Base-by-base conservation (phyloP, 2,329 filamentous ascomycete species). In the Fusarium temperatum region DNA sequence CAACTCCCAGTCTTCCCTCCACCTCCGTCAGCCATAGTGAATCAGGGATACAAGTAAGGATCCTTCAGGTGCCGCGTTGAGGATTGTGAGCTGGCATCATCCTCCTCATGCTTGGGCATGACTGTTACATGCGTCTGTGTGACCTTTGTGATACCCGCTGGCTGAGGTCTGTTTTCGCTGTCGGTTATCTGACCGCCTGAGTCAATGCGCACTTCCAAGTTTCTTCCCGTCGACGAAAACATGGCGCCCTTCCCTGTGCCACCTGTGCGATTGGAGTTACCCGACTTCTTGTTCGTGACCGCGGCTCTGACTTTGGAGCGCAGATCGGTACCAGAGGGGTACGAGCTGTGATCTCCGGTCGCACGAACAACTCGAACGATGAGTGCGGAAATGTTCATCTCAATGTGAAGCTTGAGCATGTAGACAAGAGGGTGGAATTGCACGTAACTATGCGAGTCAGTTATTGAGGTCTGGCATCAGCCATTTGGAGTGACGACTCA, bases 381-480 rank as follows among this genome's bases (percentile, higher is more conserved):
- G 1, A 78, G 66, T 5, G 61, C 50, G 3, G 76, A 76, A 8
- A 78, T 78, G 32, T 77, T 77, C 73, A 78, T 75, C 60, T 77
- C 75, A 8, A 77, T 77, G 15, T 78, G 70, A 1, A 78, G 60
- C 62, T 78, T 78, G 44, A 78, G 61, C 62, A 78, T 73, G 62
- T 78, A 78, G n/a, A 75, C 73, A 11, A 78, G 56, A 0, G 76
- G 76, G 15, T 78, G 76, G 30, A 78, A 78, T 45, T 77, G 75
- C 30, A 78, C 63, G 32, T 78, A 78, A 22, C 75, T 77, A 24
- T 8, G 32, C 18, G 17, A 17, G 39, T 54, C 20, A 54, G 66
- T 24, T 0, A 38, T 8, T 17, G 7, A 22, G 8, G 28, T 15
- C 22, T 5, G 6, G 30, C 30, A 53, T 8, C 9, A 20, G 13